Base-by-base conservation (phyloP, 139 green algal genomes). In the Astrephomene gubernaculifera region DNA sequence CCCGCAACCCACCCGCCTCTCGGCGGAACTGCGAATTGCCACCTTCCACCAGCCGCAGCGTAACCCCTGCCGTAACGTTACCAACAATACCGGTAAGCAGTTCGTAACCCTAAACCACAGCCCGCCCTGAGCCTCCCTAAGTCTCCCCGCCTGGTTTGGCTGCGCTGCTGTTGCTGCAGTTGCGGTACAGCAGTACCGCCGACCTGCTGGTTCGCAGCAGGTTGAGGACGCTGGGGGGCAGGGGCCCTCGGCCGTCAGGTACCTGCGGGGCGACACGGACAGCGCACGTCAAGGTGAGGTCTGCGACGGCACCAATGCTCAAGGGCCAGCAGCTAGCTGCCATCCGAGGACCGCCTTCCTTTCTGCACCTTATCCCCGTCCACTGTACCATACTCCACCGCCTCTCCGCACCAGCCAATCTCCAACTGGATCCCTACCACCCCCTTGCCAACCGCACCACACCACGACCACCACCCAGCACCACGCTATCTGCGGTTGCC, bases 161-260 rank as follows among this genome's bases (percentile, higher is more conserved):
- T n/a, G n/a, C n/a, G n/a, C n/a, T n/a, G n/a, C n/a, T n/a, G n/a
- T n/a, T n/a, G n/a, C n/a, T n/a, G n/a, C n/a, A n/a, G 3, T 33
- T 82, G 39, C 78, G 78, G 78, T 73, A 84, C 63, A 84, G 54
- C 54, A 84, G 78, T 31, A 84, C 78, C 2, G 78, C 78, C 17
- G 63, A 29, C 4, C 78, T 33, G 43, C 63, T 67, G 78, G 43
- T 35, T 4, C 78, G 61, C 31, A 84, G 78, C 63, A 75, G 19
- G 57, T 36, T 27, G n/a, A 69, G 49, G 25, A 74, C 63, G 24
- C 24, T 53, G 63, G 45, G 17, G n/a, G 78, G 78, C 29, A 84
- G 78, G 2, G 78, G 78, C 24, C 78, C 78, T n/a, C 78, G 78
- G 31, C 78, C 67, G 31, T 84, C 78, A 7, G 78, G 78, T 14